Base-by-base conservation (phyloP, 148 eudicot genomes). In the Pharnaceum exiguum region DNA sequence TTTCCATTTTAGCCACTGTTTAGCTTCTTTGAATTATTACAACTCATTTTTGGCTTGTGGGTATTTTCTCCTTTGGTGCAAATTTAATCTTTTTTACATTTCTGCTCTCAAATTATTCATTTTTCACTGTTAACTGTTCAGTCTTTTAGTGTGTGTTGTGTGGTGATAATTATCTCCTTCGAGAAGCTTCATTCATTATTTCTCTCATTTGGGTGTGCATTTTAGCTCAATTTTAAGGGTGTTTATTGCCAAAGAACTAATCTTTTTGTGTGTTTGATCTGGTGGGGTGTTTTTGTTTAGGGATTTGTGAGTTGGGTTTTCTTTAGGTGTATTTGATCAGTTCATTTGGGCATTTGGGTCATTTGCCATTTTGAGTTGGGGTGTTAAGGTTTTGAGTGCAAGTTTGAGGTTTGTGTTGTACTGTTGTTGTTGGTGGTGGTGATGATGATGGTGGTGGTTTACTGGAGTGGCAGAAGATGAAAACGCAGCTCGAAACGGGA, bases 391-490 rank as follows among this genome's bases (percentile, higher is more conserved):
- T 43, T 57, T 13, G 28, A 30, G 31, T 46, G 48, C 58, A 53
- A 37, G 42, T 27, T 63, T 32, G 30, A 62, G 59, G 15, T 55
- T 56, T 28, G 23, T 17, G 18, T 26, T 33, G 63, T 57, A 19
- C 28, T 32, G 16, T 37, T 5, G 35, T 52, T 18, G 10, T 16
- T 37, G 29, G 15, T 46, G 51, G 40, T 45, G 24, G 29, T 39
- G 42, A 45, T 21, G 43, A 31, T 46, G 62, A 47, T 57, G 51
- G 57, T 65, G 62, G 44, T 71, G 66, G 50, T 65, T 26, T 56
- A 66, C 66, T 54, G 57, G 63, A 31, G 59, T 65, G 37, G 51
- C 24, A 49, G 65, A 51, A 65, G 60, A 15, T 65, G 50, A 59
- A 51, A 59, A 23, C 23, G 49, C 46, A 13, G 55, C 55, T 22